Conservation (phyloP, 1,284 basidiomycete species). For the Wolfiporia cocos region DNA sequence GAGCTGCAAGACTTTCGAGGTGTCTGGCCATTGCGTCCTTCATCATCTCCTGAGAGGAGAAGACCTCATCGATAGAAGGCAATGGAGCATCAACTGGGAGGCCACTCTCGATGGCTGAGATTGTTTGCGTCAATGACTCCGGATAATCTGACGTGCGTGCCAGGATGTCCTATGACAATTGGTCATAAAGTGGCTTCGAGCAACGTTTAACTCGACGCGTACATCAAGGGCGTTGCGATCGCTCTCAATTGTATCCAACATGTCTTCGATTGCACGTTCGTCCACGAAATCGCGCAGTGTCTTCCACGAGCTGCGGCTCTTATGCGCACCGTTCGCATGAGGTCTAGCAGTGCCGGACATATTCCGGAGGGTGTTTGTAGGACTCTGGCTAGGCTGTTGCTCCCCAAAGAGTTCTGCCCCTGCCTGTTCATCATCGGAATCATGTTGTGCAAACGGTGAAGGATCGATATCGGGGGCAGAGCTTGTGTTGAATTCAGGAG, state of each 20-base stretch:
- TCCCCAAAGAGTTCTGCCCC: conserved; percentile 13
- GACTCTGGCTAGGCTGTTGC: conserved; percentile 22
- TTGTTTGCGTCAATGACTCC: conserved; percentile 48
- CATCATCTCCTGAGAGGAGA: conserved; percentile 52
- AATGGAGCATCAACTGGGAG: conserved; percentile 37
- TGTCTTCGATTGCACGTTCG: conserved; percentile 70
- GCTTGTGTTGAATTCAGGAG: conserved; percentile 66
- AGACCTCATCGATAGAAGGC: conserved; percentile 39
- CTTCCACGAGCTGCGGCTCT: conserved; percentile 65
- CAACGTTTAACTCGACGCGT: conserved; percentile 15
- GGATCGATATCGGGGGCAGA: conserved; percentile 49
- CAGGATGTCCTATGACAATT: conserved; percentile 45
- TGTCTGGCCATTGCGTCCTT: conserved; percentile 64
- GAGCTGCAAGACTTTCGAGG: conserved; percentile 60
- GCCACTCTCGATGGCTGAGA: conserved; percentile 45
- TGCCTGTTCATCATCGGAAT: conserved; percentile 40
- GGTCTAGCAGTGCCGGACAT: conserved; percentile 18
- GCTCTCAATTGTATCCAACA: conserved; percentile 62
- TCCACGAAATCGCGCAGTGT: conserved; percentile 77
- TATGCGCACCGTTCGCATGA: conserved; percentile 18
- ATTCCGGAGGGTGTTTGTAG: conserved; percentile 25
- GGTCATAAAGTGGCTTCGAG: background rate
- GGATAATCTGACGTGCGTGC: conserved; percentile 61
- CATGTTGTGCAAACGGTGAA: conserved; percentile 69
- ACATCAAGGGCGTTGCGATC: conserved; percentile 65